Base-by-base conservation (phyloP, 306 rosid genomes). In the Quercus berberidifolia region DNA sequence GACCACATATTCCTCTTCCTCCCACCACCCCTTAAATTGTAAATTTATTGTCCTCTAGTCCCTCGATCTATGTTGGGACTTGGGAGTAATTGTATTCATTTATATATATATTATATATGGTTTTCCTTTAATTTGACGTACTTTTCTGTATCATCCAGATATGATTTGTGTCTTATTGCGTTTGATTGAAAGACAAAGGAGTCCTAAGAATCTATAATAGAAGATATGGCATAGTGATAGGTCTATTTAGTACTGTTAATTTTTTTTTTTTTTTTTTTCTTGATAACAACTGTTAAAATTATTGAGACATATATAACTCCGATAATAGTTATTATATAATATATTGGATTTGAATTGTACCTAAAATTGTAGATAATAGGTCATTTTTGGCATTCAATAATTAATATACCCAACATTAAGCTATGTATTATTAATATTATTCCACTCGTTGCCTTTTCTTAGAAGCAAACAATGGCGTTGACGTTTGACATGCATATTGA, bases 11-110 rank as follows among this genome's bases (percentile, higher is more conserved):
- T 35, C 51, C 30, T 58, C 41, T 68, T 46, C 56, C 69, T 69
- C 30, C 57, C 75, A 49, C 78, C 33, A 38, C 86, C 55, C 19
- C 52, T 20, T 23, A 18, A 69, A 46, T 74, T 86, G 87, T 84
- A 84, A 79, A 78, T 80, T 82, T 73, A 60, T 79, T 72, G 63
- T 78, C 64, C 59, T 69, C 4, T 20, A 33, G 30, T 58, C 65
- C 68, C 56, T 76, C 41, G 65, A 25, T 41, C 49, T 19, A 17
- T 51, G 73, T 73, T 26, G 58, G 69, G 79, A 78, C 76, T 74
- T 52, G 43, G 55, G 68, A 38, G 67, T 49, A 73, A 25, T 21
- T 72, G 25, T 73, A 46, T 9, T 58, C 11, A 12, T 9, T 26
- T 25, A 20, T 60, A 46, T n/a, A 56, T 59, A 7, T 0, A 25